Evolutionary conservation across 2,329 filamentous ascomycete species (phyloP).

Genomic region (Penicillium sp.): DNA sequence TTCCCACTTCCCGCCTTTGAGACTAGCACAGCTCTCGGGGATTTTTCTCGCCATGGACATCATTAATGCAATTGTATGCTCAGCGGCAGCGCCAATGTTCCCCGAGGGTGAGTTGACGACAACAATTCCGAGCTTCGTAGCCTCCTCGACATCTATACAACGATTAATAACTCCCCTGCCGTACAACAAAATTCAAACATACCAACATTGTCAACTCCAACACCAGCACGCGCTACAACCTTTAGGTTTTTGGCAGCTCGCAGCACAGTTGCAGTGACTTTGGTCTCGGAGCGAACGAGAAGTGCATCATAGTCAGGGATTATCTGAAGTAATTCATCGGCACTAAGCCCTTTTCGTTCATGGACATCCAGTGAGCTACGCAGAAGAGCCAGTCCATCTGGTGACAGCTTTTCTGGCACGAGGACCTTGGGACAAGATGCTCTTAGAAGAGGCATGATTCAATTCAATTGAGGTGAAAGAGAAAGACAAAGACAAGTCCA

Average conservation of each 20-base stretch:
- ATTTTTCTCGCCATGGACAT: constrained; percentile 73
- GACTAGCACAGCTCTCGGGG: constrained; percentile 64
- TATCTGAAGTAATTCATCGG: constrained; percentile 62
- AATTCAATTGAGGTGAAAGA: not conserved
- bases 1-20: constrained; percentile 74
- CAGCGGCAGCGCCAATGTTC: constrained; percentile 77
- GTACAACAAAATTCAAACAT: constrained; percentile 8
- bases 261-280: constrained; percentile 69
- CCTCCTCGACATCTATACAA: constrained; percentile 61
- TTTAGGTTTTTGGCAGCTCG: constrained; percentile 65
- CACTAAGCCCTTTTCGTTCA: constrained; percentile 59
- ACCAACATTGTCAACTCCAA: constrained; percentile 77
- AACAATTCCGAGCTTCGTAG: constrained; percentile 70
- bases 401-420: constrained; percentile 75
- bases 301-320: constrained; percentile 73
- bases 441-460: constrained; percentile 22
- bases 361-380: constrained; percentile 67
- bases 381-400: constrained; percentile 71
- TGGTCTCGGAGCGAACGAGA: constrained; percentile 77
- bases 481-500: not conserved
- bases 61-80: constrained; percentile 72
- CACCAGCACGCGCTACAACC: constrained; percentile 76
- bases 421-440: constrained; percentile 55
- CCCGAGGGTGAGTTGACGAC: constrained; percentile 78
- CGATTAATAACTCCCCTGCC: not conserved